These are phyloP conservation scores for Colletotrichum tabaci DNA, from an alignment of 2,329 filamentous ascomycete genomes.

Conservation along the genomic window DNA sequence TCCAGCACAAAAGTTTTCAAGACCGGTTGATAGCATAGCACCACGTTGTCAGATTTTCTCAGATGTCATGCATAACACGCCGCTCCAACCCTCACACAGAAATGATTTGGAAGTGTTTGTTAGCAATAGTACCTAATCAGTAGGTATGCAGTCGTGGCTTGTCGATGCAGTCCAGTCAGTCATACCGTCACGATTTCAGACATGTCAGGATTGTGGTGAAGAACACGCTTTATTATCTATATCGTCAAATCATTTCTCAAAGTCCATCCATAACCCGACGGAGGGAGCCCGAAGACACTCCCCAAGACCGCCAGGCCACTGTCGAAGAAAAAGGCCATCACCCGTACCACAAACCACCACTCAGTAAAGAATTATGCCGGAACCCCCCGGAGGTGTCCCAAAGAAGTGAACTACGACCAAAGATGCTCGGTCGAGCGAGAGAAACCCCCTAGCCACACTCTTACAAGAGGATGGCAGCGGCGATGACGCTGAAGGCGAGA, in stretches of 20 bases:
- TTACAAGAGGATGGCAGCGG: slow-evolving; percentile 39
- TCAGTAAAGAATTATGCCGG: slow-evolving; percentile 21
- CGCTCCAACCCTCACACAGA: too few species aligned
- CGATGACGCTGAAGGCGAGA: slow-evolving; percentile 39
- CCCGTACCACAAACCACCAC: slow-evolving; percentile 27
- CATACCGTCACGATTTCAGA: not conserved
- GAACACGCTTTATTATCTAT: slow-evolving; percentile 41
- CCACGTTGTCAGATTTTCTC: too few species aligned
- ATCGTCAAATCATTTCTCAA: slow-evolving; percentile 42
- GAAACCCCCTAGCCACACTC: not conserved
- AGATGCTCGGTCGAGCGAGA: not conserved
- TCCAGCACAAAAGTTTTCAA: too few species aligned
- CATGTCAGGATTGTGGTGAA: not conserved
- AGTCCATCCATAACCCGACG: slow-evolving; percentile 32
- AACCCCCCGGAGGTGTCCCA: slow-evolving; percentile 1
- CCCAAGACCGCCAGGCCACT: slow-evolving; percentile 29
- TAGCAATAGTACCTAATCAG: not conserved
- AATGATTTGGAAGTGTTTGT: not conserved
- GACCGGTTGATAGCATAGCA: too few species aligned
- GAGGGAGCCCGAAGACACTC: slow-evolving; percentile 18
- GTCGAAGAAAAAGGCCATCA: slow-evolving; percentile 32
- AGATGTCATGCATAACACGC: too few species aligned
- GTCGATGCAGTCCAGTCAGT: not conserved
- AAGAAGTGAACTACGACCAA: slow-evolving; percentile 22
- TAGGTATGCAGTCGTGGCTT: too few species aligned